These are phyloP conservation scores for Umbellularia californica DNA, from an alignment of 164 flowering plant species.

Conservation along the genomic window DNA sequence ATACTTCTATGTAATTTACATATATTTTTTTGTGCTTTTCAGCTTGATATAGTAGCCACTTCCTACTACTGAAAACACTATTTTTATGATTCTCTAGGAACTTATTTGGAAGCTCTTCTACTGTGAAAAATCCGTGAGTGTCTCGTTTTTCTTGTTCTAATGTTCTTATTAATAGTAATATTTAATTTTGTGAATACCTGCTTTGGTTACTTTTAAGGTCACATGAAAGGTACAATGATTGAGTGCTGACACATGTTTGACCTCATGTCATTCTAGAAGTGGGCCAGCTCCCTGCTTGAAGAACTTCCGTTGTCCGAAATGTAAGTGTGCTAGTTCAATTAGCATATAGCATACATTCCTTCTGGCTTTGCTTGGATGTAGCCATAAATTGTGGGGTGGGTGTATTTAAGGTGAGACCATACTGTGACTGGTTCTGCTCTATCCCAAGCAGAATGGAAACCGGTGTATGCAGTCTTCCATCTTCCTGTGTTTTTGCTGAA, in stretches of 20 bases:
- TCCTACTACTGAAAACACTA: not conserved
- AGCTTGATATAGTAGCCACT: not conserved
- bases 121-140: conserved; percentile 44
- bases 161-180: not conserved
- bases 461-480: too few species aligned
- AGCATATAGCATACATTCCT: too few species aligned
- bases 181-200: not conserved
- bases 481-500: too few species aligned
- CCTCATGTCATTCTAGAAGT: conserved; percentile 15
- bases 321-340: conserved; percentile 33
- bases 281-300: conserved; percentile 45
- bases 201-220: not conserved
- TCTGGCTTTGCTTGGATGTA: too few species aligned
- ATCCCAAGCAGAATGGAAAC: too few species aligned
- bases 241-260: not conserved
- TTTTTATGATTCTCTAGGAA: conserved; percentile 29
- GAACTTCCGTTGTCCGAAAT: conserved; percentile 38
- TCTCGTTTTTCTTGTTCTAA: not conserved
- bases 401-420: too few species aligned
- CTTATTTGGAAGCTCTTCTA: conserved; percentile 52
- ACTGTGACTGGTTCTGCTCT: too few species aligned
- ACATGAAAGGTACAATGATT: not conserved
- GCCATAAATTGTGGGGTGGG: too few species aligned
- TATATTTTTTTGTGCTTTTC: not conserved
- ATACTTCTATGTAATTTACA: not conserved